Evolutionary conservation across 2,329 filamentous ascomycete species (phyloP), one percentile per base, ranked within the genome.

Genomic region (Apiospora arundinis): DNA sequence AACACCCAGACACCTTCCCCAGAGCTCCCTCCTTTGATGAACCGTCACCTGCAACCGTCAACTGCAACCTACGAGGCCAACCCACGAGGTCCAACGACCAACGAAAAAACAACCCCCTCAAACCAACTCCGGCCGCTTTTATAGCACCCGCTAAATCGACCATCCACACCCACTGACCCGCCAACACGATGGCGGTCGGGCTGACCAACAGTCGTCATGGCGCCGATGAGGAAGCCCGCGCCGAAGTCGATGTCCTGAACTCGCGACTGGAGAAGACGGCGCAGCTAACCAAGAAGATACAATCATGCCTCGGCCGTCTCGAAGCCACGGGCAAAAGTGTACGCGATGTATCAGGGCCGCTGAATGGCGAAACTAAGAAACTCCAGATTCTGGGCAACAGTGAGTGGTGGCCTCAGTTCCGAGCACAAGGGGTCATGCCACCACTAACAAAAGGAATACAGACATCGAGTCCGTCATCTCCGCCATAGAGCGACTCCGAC

Each of bases 231-330:
- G 90, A 92, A 82, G 89, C 90, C 63, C 86, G 90, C 71, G 91
- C 91, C 65, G 91, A 92, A 80, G 91, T 93, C 70, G 91, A 93
- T 75, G 91, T 92, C 42, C 84, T 93, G 67, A 92, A 91, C 76
- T 92, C 90, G 70, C 87, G 91, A 49, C 90, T 98, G 73, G 94
- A 97, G 77, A 98, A 97, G 88, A 97, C 97, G 76, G 92, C 95
- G 72, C 91, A 94, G 79, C 88, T 98, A 80, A 97, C 95, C 44
- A 97, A 96, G 85, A 97, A 97, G 86, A 98, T 99, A 70, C 93
- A 97, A 82, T 92, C 93, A 40, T 97, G 94, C 69, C 88, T 98
- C 75, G 89, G 91, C 48, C 90, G 95, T 70, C 87, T 99, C 45
- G 95, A 98, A 77, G 90, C 92, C 48, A 97, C 94, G 69, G 96